These are phyloP conservation scores for Aspergillus sp. DNA, from an alignment of 2,329 filamentous ascomycete species.

Conservation along the genomic window DNA sequence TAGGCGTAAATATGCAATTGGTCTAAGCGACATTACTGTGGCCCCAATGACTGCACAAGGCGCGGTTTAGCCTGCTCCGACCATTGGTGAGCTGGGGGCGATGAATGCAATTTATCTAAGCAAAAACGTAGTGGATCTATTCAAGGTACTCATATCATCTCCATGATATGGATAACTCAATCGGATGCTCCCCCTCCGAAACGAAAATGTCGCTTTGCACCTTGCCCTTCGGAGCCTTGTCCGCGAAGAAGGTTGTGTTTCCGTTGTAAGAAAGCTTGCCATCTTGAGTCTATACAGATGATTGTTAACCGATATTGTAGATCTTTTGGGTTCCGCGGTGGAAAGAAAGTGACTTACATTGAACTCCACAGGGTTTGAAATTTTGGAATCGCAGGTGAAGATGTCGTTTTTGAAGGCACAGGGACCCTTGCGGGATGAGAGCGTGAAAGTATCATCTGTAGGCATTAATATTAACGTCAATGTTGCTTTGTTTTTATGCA, in stretches of 20 bases:
- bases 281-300: conserved; percentile 26
- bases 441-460: conserved; percentile 47
- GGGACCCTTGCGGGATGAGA: conserved; percentile 58
- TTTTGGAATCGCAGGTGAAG: conserved; percentile 53
- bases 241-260: conserved; percentile 40
- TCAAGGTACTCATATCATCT: conserved; percentile 14
- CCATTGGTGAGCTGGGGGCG: no score
- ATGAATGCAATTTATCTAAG: no score
- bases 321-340: background rate
- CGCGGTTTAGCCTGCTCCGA: background rate
- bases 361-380: conserved; percentile 30
- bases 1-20: no score
- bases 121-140: background rate
- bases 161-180: conserved; percentile 38
- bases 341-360: conserved; percentile 23
- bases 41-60: no score
- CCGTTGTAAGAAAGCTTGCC: conserved; percentile 33
- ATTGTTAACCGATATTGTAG: background rate
- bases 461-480: background rate
- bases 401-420: conserved; percentile 58
- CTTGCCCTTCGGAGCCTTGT: conserved; percentile 37
- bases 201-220: conserved; percentile 36
- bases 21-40: no score
- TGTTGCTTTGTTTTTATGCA: background rate
- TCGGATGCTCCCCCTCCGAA: conserved; percentile 30